Evolutionary conservation across 495 filamentous ascomycete species (phyloP), one percentile per base, ranked within the genome.

Genomic region (Baudoinia panamericana): DNA sequence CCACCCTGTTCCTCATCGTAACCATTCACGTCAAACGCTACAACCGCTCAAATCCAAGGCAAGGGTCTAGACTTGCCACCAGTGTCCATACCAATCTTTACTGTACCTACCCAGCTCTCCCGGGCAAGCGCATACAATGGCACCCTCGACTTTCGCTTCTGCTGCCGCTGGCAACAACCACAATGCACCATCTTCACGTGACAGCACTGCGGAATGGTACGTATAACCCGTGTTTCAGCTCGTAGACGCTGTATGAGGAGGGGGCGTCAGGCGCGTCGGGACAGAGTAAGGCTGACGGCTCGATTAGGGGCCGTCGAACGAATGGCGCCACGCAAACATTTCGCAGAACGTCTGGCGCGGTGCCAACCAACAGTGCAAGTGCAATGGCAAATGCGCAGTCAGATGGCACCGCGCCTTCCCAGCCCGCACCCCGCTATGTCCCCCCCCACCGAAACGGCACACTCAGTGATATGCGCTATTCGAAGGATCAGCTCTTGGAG

Each of bases 261-360:
- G 9, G 15, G 19, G 34, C 34, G 34, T 23, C 23, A 37, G 2
- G 3, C 8, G 4, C 18, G 12, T 20, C 7, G 12, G 4, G 3
- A 12, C 9, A n/a, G 18, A 23, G 10, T 12, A 13, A 25, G 33
- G 12, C 20, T 39, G 35, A 34, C 30, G 32, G 23, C 22, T 12
- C 11, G 16, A 1, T 20, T 13, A 80, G 76, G 75, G 62, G 74
- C 56, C 76, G 75, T 56, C 73, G 75, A 59, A 69, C 78, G 38
- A 90, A 90, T 57, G 84, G 83, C 59, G 71, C 73, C 43, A 87
- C 83, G 29, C 73, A 86, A 42, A 92, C 85, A 43, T 85, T 93
- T 60, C 83, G 86, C 41, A 79, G 86, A 45, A 67, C 82, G 18
- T 90, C 85, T 45, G 70, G 77, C 45, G 75, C 78, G 45, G 76